phyloP scores from a whole-genome alignment of 139 green algal genomes.

The Ostreobium quekettii region DNA sequence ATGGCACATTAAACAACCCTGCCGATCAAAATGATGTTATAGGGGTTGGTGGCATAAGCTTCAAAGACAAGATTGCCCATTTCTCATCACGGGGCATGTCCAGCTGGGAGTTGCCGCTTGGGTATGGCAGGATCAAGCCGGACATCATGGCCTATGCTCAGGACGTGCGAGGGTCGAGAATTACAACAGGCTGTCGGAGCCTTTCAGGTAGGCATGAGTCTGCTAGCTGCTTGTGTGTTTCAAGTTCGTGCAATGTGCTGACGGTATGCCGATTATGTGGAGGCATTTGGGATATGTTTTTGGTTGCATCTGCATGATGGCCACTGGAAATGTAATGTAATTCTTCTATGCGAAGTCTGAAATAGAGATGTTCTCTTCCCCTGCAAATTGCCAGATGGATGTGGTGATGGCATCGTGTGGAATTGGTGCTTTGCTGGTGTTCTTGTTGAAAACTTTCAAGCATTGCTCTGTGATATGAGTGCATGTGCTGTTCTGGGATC shows the following conservation, averaged over 20 bases:
- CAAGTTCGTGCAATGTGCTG: not conserved
- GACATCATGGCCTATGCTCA: slow-evolving; percentile 93
- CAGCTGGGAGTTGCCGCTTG: slow-evolving; percentile 87
- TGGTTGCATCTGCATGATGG: not conserved
- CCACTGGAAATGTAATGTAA: no score
- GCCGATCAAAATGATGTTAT: slow-evolving; percentile 96
- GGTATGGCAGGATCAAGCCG: slow-evolving; percentile 77
- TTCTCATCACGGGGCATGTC: slow-evolving; percentile 94
- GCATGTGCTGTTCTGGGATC: no score
- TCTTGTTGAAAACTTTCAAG: no score
- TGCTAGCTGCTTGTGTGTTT: not conserved
- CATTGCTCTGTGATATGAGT: no score
- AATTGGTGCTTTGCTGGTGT: no score
- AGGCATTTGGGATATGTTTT: not conserved
- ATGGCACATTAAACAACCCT: slow-evolving; percentile 98
- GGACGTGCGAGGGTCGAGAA: slow-evolving; percentile 87
- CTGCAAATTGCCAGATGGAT: no score
- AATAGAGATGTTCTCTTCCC: no score
- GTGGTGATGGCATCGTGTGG: no score
- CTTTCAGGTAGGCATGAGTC: slow-evolving; percentile 37
- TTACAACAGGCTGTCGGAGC: slow-evolving; percentile 72
- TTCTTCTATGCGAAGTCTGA: no score
- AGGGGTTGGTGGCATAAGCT: slow-evolving; percentile 93
- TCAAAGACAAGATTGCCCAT: slow-evolving; percentile 67
- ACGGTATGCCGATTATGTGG: no score